Evolutionary conservation across 805 yeast species (phyloP).

Genomic region (Isabelozyma pseudorhagii): DNA sequence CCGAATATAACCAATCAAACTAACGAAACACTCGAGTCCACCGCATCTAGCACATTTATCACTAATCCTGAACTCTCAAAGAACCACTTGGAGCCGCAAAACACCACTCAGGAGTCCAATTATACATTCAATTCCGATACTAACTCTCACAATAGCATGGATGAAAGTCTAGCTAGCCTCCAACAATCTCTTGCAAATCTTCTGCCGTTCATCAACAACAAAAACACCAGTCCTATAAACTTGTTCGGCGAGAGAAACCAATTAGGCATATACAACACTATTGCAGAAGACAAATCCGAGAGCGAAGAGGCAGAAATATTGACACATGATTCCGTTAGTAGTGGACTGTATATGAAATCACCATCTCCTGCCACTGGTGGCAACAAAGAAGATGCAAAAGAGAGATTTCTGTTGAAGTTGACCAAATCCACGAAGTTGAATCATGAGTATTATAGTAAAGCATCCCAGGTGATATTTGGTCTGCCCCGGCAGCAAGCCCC

Average conservation of each 20-base stretch:
- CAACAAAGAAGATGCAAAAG: not conserved
- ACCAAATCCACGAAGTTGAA: not conserved
- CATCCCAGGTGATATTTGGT: not conserved
- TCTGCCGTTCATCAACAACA: slow-evolving; percentile 4
- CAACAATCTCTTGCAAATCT: too few relatives aligned
- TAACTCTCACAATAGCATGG: slow-evolving; percentile 5
- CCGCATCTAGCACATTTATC: not conserved
- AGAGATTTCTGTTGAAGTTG: not conserved
- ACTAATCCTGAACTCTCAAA: not conserved
- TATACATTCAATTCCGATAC: not conserved
- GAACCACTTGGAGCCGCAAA: not conserved
- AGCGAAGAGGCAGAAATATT: not conserved
- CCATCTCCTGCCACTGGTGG: not conserved
- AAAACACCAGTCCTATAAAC: not conserved
- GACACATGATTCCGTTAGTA: not conserved
- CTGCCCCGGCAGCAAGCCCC: not conserved
- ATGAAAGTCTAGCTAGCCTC: slow-evolving; percentile 6
- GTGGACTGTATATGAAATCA: not conserved
- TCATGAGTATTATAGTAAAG: not conserved
- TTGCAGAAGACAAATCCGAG: not conserved
- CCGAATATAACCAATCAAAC: not conserved
- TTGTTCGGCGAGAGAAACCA: not conserved
- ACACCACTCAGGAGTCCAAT: not conserved
- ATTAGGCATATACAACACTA: not conserved
- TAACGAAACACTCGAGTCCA: not conserved